These are phyloP conservation scores for Aphanomyces astaci DNA, from an alignment of 352 stramenopile genomes.

Conservation along the genomic window DNA sequence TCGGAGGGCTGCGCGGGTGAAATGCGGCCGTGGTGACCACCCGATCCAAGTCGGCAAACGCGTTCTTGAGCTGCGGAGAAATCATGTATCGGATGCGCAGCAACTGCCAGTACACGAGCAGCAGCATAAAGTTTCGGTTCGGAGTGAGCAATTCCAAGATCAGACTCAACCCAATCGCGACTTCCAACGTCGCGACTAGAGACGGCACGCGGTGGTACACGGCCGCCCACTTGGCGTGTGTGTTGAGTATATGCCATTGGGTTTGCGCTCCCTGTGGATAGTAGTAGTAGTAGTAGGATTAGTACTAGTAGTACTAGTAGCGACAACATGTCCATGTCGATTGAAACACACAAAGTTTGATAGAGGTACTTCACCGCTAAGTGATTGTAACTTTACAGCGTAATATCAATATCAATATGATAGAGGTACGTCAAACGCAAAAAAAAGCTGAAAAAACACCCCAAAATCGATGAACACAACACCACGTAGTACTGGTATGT, in stretches of 20 bases:
- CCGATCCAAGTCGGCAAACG: constrained; percentile 63
- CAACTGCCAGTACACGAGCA: constrained; percentile 86
- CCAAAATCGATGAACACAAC: too few species aligned
- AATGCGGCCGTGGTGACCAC: constrained; percentile 48
- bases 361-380: too few species aligned
- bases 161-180: constrained; percentile 71
- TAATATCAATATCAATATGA: too few species aligned
- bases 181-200: constrained; percentile 68
- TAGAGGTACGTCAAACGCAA: too few species aligned
- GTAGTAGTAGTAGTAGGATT: too few species aligned
- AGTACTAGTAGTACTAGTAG: too few species aligned
- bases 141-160: constrained; percentile 79
- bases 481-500: too few species aligned
- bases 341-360: too few species aligned
- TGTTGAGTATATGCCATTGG: constrained; percentile 41
- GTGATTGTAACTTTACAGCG: too few species aligned
- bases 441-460: too few species aligned
- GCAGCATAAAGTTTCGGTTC: constrained; percentile 76
- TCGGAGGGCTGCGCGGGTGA: constrained; percentile 57
- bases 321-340: too few species aligned
- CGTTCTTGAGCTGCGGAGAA: constrained; percentile 74
- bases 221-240: constrained; percentile 65
- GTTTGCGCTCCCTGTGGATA: constrained; percentile 23
- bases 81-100: constrained; percentile 89
- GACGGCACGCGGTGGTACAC: constrained; percentile 75